Percentiles rank a stretch among this genome's conserved stretches.
Evolutionary conservation across 805 yeast species (phyloP).

Genomic region (Dipodascopsis uninucleata): DNA sequence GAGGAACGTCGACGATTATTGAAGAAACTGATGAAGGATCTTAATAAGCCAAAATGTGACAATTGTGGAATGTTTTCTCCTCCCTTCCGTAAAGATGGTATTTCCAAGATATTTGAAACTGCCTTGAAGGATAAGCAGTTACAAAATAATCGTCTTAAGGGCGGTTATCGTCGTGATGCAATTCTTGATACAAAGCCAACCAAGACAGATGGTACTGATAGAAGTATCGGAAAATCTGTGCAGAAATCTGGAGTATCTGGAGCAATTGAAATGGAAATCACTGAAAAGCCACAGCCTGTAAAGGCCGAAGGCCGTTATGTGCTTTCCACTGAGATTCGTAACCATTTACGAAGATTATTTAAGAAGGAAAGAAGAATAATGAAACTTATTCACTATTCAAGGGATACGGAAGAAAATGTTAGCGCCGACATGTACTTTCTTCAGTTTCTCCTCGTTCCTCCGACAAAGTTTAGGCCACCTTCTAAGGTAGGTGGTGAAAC

Average conservation of each 20-base stretch:
- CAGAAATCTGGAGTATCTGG: conserved; percentile 5
- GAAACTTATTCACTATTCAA: conserved; percentile 72
- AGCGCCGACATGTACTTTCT: conserved; percentile 84
- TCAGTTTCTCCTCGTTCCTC: conserved; percentile 86
- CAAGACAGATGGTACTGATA: not conserved
- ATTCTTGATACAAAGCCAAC: conserved; percentile 41
- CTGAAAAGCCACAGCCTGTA: conserved; percentile 49
- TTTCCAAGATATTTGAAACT: conserved; percentile 84
- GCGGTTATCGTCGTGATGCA: conserved; percentile 69
- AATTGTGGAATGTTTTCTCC: conserved; percentile 97
- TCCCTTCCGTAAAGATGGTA: conserved; percentile 90
- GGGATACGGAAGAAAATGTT: conserved; percentile 54
- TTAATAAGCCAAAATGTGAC: conserved; percentile 83
- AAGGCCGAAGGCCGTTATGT: conserved; percentile 67
- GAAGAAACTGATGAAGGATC: conserved; percentile 69
- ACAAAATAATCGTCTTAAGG: conserved; percentile 77
- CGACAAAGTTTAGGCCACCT: conserved; percentile 96
- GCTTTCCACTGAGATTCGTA: conserved; percentile 80
- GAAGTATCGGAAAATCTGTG: conserved; percentile 5
- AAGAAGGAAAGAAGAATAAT: conserved; percentile 65
- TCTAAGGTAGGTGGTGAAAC: conserved; percentile 93
- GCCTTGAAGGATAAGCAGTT: conserved; percentile 78
- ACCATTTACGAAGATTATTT: conserved; percentile 72
- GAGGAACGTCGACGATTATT: conserved; percentile 75
- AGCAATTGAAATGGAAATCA: conserved; percentile 23